A percentile compares a stretch with the other conserved stretches of the same genome.
These are phyloP conservation scores for Crotalaria pallida DNA, from an alignment of 306 rosid species.

Conservation along the genomic window DNA sequence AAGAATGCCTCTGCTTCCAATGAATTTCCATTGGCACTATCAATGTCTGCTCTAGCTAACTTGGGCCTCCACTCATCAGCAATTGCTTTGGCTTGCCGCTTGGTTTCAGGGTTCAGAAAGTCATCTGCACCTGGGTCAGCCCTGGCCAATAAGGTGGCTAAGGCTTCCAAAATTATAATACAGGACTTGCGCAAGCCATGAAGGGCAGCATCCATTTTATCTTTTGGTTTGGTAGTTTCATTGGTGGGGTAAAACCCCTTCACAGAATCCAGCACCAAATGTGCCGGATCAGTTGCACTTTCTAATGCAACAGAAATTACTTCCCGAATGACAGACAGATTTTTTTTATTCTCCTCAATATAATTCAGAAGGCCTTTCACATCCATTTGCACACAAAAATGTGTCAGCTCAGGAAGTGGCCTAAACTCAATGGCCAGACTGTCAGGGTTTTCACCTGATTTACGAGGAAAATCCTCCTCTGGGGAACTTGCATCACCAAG, in stretches of 20 bases:
- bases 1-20: conserved; percentile 90
- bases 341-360: conserved; percentile 47
- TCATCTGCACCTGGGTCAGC: conserved; percentile 65
- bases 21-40: conserved; percentile 86
- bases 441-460: conserved; percentile 49
- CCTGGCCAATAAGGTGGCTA: conserved; percentile 66
- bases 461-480: conserved; percentile 49
- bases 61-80: conserved; percentile 86
- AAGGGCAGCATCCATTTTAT: conserved; percentile 61
- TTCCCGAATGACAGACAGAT: conserved; percentile 37
- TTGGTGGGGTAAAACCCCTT: conserved; percentile 75
- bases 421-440: conserved; percentile 48
- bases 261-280: conserved; percentile 74
- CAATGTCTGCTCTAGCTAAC: conserved; percentile 61
- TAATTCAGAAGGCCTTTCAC: conserved; percentile 63
- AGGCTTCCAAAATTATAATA: conserved; percentile 58
- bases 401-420: conserved; percentile 58
- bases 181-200: conserved; percentile 65
- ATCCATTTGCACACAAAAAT: conserved; percentile 69
- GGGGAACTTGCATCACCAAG: conserved; percentile 49
- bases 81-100: conserved; percentile 87
- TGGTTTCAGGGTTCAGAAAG: conserved; percentile 74
- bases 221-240: conserved; percentile 49
- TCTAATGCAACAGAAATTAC: conserved; percentile 70
- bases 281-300: conserved; percentile 57